These are phyloP conservation scores for Alternaria rosae DNA, from an alignment of 2,329 filamentous ascomycete species.

Conservation along the genomic window DNA sequence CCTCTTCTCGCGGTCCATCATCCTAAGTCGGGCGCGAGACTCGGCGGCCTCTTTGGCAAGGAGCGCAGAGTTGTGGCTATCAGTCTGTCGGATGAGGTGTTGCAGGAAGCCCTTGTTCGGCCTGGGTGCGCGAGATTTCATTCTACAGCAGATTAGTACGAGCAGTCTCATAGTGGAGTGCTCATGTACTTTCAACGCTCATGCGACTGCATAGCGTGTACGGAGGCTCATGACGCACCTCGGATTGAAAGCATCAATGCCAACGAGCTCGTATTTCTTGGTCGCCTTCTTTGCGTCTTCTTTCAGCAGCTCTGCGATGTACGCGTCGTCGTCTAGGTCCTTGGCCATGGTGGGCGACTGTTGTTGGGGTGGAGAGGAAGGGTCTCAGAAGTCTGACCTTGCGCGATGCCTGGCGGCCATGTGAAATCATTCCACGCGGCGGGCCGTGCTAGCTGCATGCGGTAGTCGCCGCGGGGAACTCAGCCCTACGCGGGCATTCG, in stretches of 20 bases:
- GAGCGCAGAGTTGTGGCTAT: slow-evolving; percentile 86
- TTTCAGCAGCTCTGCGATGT: slow-evolving; percentile 79
- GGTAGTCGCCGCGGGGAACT: slow-evolving; percentile 31
- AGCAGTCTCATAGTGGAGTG: neutral
- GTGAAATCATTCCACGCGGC: slow-evolving; percentile 11
- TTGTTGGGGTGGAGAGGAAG: neutral
- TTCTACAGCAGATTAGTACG: slow-evolving; percentile 50
- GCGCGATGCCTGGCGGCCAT: neutral
- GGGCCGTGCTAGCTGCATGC: slow-evolving; percentile 8
- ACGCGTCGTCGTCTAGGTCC: slow-evolving; percentile 69
- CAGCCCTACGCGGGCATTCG: slow-evolving; percentile 24
- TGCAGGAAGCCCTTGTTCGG: slow-evolving; percentile 91
- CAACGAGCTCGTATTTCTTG: slow-evolving; percentile 76
- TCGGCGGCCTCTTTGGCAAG: slow-evolving; percentile 85
- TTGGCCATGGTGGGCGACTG: slow-evolving; percentile 25
- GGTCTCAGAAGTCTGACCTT: neutral
- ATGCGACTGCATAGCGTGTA: slow-evolving; percentile 9
- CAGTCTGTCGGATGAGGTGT: slow-evolving; percentile 86
- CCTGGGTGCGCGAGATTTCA: slow-evolving; percentile 74
- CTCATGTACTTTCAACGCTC: slow-evolving; percentile 12
- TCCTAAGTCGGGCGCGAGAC: slow-evolving; percentile 71
- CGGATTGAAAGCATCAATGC: slow-evolving; percentile 71
- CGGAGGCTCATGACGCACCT: slow-evolving; percentile 51
- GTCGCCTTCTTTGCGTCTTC: slow-evolving; percentile 80
- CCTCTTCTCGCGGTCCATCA: slow-evolving; percentile 33